Evolutionary conservation across 169 alveolate species (phyloP).

Genomic region (Cryptosporidium xiaoi): DNA sequence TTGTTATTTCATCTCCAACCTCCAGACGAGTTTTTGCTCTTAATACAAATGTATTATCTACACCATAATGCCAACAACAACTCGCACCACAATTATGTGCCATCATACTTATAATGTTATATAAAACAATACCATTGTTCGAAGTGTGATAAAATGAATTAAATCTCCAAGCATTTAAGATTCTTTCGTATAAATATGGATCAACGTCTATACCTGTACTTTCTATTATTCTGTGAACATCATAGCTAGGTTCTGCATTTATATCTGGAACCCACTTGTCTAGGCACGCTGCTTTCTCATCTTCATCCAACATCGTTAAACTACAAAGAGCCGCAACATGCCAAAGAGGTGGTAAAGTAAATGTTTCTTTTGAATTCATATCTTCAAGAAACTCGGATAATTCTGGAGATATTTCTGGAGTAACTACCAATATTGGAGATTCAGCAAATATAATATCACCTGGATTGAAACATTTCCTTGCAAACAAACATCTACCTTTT

Average conservation of each 20-base stretch:
- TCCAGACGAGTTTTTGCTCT: constrained; percentile 82
- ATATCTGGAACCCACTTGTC: constrained; percentile 85
- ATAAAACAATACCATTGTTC: constrained; percentile 78
- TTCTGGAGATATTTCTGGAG: constrained; percentile 80
- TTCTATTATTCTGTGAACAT: constrained; percentile 57
- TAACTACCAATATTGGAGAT: constrained; percentile 82
- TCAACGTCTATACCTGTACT: constrained; percentile 71
- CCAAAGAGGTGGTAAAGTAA: constrained; percentile 85
- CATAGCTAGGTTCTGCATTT: constrained; percentile 75
- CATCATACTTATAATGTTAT: constrained; percentile 82
- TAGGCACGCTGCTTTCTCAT: constrained; percentile 66
- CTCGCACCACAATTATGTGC: constrained; percentile 88
- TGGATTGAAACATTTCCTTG: constrained; percentile 81
- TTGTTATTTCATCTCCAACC: constrained; percentile 88
- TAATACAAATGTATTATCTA: constrained; percentile 82
- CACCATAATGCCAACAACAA: constrained; percentile 88
- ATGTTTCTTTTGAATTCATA: constrained; percentile 57
- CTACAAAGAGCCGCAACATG: constrained; percentile 87
- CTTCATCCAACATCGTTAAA: constrained; percentile 78
- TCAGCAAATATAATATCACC: constrained; percentile 85
- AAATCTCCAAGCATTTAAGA: constrained; percentile 86
- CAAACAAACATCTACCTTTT: constrained; percentile 86
- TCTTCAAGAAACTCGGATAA: constrained; percentile 79
- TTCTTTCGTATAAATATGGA: constrained; percentile 64
- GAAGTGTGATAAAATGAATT: constrained; percentile 87